Conservation (phyloP, 345 rosid species). For the Raphanus sativus region DNA sequence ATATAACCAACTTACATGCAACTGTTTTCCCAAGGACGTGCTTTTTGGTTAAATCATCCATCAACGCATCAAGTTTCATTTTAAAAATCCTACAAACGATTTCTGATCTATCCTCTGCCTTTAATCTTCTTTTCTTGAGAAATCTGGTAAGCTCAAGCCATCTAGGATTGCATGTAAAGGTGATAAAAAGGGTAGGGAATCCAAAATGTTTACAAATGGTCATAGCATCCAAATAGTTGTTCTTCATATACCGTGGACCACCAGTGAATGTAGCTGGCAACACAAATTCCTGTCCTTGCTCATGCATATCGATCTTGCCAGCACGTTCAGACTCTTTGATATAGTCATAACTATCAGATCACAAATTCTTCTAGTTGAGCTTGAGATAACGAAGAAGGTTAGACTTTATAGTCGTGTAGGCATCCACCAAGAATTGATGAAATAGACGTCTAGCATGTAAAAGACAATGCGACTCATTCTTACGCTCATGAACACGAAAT, state of each 20-base stretch:
- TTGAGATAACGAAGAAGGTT: background rate
- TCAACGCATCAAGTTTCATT: too few relatives aligned
- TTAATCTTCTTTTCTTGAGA: background rate
- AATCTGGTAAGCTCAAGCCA: background rate
- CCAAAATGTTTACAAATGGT: background rate
- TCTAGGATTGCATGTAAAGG: background rate
- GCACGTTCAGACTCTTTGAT: background rate
- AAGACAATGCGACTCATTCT: background rate
- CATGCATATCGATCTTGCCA: background rate
- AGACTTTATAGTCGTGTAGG: background rate
- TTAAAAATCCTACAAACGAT: background rate
- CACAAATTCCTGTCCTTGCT: background rate
- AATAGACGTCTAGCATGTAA: background rate
- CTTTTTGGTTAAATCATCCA: background rate
- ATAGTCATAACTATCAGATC: background rate
- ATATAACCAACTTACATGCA: background rate
- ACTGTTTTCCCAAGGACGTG: background rate
- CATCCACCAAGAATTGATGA: background rate
- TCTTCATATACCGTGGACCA: background rate
- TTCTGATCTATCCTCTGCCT: background rate
- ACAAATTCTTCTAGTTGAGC: background rate
- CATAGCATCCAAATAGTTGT: background rate
- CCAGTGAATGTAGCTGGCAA: background rate
- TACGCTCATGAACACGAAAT: background rate
- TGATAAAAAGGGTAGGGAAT: background rate